Conservation (phyloP, 371 early-diverging fungal genomes). For the Basidiobolus meristosporus region DNA sequence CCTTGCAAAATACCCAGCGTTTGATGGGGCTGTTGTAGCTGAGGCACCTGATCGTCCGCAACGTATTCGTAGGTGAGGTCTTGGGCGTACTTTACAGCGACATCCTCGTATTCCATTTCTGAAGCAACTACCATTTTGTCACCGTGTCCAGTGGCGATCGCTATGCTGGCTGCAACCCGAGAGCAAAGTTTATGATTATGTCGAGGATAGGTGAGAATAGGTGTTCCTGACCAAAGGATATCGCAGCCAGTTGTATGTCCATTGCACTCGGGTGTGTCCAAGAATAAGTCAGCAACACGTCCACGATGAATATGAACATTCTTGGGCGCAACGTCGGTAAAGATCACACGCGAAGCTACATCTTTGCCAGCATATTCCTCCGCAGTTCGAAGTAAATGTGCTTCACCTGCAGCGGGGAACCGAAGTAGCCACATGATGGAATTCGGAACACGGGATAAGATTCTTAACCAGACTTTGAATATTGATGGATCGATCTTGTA, state of each 20-base stretch:
- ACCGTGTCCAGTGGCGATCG: conserved; percentile 68
- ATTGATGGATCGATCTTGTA: conserved; percentile 77
- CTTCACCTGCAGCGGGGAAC: conserved; percentile 78
- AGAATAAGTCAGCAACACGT: conserved; percentile 76
- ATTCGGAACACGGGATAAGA: conserved; percentile 62
- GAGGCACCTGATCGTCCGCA: no score
- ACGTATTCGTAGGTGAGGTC: no score
- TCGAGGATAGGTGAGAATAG: conserved; percentile 77
- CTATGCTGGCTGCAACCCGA: conserved; percentile 76
- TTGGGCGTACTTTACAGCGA: conserved; percentile 46
- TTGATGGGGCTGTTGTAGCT: no score
- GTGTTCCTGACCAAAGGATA: conserved; percentile 86
- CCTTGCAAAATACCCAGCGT: no score
- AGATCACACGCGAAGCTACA: conserved; percentile 66
- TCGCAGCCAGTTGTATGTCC: conserved; percentile 90
- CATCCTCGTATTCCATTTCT: conserved; percentile 60
- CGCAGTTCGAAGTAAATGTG: conserved; percentile 49
- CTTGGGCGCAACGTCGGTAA: conserved; percentile 84
- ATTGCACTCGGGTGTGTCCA: conserved; percentile 89
- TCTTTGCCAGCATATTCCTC: conserved; percentile 53
- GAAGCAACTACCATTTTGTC: conserved; percentile 59
- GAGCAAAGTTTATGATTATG: conserved; percentile 82
- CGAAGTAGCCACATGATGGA: conserved; percentile 75
- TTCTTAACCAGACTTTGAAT: conserved; percentile 67
- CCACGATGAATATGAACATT: conserved; percentile 83